Evolutionary conservation across 768 basidiomycete species (phyloP), one percentile per base, ranked within the genome.

Genomic region (Coprinopsis marcescibilis): DNA sequence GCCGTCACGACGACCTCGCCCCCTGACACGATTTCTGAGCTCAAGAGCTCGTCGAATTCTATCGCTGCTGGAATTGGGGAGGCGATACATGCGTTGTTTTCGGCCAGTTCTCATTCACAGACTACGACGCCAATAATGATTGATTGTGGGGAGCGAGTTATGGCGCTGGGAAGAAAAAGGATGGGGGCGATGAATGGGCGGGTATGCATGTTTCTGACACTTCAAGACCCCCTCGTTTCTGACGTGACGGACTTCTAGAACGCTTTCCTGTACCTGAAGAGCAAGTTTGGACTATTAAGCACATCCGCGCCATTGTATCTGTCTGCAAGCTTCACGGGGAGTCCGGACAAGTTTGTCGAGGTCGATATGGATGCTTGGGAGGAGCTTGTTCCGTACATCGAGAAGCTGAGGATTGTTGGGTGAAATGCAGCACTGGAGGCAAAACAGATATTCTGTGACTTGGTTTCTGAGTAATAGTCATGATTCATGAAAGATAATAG

Each of bases 301-400:
- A 49, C 61, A 26, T 56, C 62, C 12, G 46, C 57, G 4, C 53
- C 64, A 41, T 36, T 64, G 24, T 61, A 59, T 42, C 34, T 66
- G 32, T 55, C 65, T 43, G 64, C 58, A 5, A 49, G 55, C 43
- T 61, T 61, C 50, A 47, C 24, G 48, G 48, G 5, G 58, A 55
- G 10, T 59, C 55, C 21, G 52, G 60, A 57, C 4, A 43, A 49
- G 26, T 67, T 57, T 48, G 60, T 63, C 6, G 62, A 63, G 53
- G 55, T 66, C n/a, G 67, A 67, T 44, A 44, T 66, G 55, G 66
- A 69, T 51, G 59, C 64, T 38, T 66, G 67, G 65, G 67, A 67
- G 52, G 67, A 69, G 48, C 50, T 66, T 21, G 60, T 63, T 13
- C 55, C 55, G 20, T 54, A 59, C 39, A 62, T 68, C 35, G 49